Evolutionary conservation across 2,329 filamentous ascomycete species (phyloP).

Genomic region (Aschersonia sp.): DNA sequence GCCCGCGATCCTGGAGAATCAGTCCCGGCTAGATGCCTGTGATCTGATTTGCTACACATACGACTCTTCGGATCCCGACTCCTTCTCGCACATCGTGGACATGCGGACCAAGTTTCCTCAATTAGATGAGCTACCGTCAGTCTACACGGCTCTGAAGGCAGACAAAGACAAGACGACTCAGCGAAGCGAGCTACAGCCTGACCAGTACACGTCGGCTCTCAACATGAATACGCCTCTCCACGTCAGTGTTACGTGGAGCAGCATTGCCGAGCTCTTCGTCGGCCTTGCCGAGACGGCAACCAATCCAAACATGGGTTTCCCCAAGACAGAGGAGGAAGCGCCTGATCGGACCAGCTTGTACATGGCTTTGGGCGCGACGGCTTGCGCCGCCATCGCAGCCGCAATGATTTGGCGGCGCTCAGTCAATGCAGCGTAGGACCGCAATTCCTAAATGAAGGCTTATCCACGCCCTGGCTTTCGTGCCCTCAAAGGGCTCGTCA

Average conservation of each 20-base stretch:
- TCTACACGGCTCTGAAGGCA: constrained; percentile 89
- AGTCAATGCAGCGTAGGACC: constrained; percentile 27
- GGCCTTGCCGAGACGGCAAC: constrained; percentile 82
- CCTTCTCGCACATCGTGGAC: constrained; percentile 79
- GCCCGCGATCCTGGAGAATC: constrained; percentile 84
- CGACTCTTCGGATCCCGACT: constrained; percentile 92
- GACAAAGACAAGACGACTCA: constrained; percentile 97
- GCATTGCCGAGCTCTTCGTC: constrained; percentile 88
- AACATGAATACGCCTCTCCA: constrained; percentile 88
- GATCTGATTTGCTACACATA: constrained; percentile 93
- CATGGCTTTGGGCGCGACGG: constrained; percentile 63
- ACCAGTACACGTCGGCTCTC: constrained; percentile 72
- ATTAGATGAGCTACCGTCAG: constrained; percentile 74
- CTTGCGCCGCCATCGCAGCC: constrained; percentile 47
- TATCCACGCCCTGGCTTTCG: background rate
- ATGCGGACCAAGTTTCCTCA: constrained; percentile 67
- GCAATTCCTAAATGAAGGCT: background rate
- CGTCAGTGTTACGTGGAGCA: constrained; percentile 88
- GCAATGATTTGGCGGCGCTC: constrained; percentile 51
- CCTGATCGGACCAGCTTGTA: constrained; percentile 77
- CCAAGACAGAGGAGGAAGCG: constrained; percentile 74
- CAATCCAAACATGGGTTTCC: constrained; percentile 76
- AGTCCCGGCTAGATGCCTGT: constrained; percentile 76
- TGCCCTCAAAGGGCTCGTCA: background rate
- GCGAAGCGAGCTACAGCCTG: constrained; percentile 76